Evolutionary conservation across 2,329 filamentous ascomycete genomes (phyloP).

Genomic region (Arthrocladium fulminans): DNA sequence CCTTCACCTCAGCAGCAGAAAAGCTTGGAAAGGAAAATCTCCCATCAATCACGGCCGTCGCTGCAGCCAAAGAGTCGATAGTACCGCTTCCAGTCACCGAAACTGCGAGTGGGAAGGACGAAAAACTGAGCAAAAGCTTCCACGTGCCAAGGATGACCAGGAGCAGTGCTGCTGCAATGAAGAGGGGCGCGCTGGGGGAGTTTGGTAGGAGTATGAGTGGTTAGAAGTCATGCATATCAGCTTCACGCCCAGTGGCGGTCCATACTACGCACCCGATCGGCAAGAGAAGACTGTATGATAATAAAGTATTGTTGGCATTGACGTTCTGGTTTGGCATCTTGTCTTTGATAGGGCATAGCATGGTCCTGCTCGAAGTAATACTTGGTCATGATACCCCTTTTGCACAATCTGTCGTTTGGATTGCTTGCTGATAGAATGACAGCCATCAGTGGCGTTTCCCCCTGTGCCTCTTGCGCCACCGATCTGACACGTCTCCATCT

Average conservation of each 20-base stretch:
- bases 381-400: background rate
- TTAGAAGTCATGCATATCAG: conserved; percentile 21
- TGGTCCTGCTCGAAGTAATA: background rate
- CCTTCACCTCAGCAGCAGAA: conserved; percentile 1
- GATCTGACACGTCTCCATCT: background rate
- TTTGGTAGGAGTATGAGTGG: conserved; percentile 31
- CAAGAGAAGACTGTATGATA: background rate
- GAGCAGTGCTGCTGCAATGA: conserved; percentile 28
- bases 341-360: background rate
- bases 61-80: conserved; percentile 2
- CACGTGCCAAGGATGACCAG: conserved; percentile 36
- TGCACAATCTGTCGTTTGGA: background rate
- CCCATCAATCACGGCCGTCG: background rate
- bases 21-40: conserved; percentile 1
- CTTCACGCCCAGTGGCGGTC: background rate
- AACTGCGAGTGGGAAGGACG: conserved; percentile 19
- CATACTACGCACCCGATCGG: background rate
- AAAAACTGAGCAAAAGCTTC: conserved; percentile 9
- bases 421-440: background rate
- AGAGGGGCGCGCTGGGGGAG: conserved; percentile 36
- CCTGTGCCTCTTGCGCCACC: no score
- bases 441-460: no score
- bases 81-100: conserved; percentile 28
- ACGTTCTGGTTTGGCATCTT: background rate
- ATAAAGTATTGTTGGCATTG: background rate